Base-by-base conservation (phyloP, 192 early-diverging fungal genomes). In the Spizellomyces punctatus region DNA sequence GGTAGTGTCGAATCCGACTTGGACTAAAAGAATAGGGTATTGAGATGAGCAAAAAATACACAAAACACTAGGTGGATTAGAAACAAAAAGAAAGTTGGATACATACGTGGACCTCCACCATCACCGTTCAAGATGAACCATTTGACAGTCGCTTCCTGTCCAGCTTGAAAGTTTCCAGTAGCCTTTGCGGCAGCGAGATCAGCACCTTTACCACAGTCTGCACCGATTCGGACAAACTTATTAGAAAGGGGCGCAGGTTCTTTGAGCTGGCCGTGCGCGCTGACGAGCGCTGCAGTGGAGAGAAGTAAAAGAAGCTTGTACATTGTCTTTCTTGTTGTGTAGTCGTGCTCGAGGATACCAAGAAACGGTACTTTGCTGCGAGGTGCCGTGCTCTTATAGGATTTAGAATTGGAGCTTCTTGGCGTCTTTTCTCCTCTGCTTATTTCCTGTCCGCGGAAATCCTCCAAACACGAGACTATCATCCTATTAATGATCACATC, bases 41-140 rank as follows among this genome's bases (percentile, higher is more conserved):
- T 36, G 27, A 3, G 27, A 36, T 36, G 27, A 36, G 27, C 27
- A 0, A n/a, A 54, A 54, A 54, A 54, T 54, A 19, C 9, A 52
- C 10, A 54, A 54, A 19, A n/a, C 50, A 2, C 14, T 19, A 19
- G 17, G 50, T 54, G 50, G 12, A 2, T 54, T 19, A 54, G 17
- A 4, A 54, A 19, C 0, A 54, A 54, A 54, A 0, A 19, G 12
- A 0, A 54, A n/a, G 50, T n/a, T 9, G n/a, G 9, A 54, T 2
- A 54, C 50, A 1, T 54, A 54, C 50, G 42, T 10, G 69, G 69
- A 27, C 69, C 69, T n/a, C 58, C 69, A 49, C 69, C 69, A 43
- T 71, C 69, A 22, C 69, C 69, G 59, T 60, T 62, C 19, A 41
- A 60, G 60, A 71, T 71, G 69, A 71, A 71, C 69, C 69, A 71